Base-by-base conservation (phyloP, 495 filamentous ascomycete genomes). In the Jackrogersella multiformis region DNA sequence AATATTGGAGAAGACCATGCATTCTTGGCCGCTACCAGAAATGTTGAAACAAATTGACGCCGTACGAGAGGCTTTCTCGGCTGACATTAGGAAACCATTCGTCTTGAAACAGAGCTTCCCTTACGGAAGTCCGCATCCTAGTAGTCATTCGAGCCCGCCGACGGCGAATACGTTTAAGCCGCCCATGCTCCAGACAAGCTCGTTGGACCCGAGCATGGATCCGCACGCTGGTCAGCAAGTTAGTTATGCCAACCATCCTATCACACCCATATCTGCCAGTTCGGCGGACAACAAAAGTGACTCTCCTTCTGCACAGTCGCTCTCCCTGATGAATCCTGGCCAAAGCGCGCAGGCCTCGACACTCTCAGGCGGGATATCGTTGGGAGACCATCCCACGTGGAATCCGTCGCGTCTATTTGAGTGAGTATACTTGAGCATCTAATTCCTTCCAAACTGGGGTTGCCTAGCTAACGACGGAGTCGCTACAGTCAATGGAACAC, bases 321-420 rank as follows among this genome's bases (percentile, higher is more conserved):
- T 94, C 77, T 88, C 87, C 56, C 88, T 95, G 85, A 86, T 97
- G 77, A 80, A 87, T 55, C 72, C 86, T n/a, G 79, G 80, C 15
- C 87, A 86, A 64, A 78, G 79, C 32, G 64, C 78, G 20, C 82
- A 81, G 64, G 72, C 77, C 20, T 64, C 74, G 5, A 61, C 77
- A 51, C 82, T 80, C 66, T 74, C 78, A 64, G 82, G 78, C 67
- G 79, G 78, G 34, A 78, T 88, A 60, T 81, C 87, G 15, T 80
- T 92, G 68, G 82, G 87, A 38, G 92, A 94, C 58, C 84, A 87
- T 42, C 84, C 86, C 38, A 84, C 83, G 46, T 99, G 95, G 95
- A 96, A 99, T 75, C 95, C 95, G 2, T 88, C 92, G 26, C 87
- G 90, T 53, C 91, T 99, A 69, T 96, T 99, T 82, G 91, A 95